Evolutionary conservation across 257 asterid species (phyloP), one percentile per base, ranked within the genome.

Genomic region (Lithospermum erythrorhizon): DNA sequence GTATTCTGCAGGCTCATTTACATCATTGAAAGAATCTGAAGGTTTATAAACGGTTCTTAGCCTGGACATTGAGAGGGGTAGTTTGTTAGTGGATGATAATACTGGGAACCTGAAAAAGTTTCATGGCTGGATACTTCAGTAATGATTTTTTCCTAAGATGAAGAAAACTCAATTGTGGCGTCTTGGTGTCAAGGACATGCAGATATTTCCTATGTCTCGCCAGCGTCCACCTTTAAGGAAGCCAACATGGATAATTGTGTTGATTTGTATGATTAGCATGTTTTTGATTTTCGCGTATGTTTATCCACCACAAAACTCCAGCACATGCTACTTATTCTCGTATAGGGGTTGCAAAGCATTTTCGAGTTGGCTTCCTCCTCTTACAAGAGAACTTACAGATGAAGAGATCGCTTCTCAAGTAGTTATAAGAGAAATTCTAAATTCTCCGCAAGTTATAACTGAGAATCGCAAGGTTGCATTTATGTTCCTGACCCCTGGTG

Each of bases 221-320:
- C 95, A 87, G 67, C 96, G 95, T 17, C 67, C 81, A 69, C 97
- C 83, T 58, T 63, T 80, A 62, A 83, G 76, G 80, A 93, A 89
- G 82, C 99, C 97, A 55, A 93, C 87, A 24, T 89, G 99, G 99
- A 89, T 93, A 65, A 82, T 93, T 24, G 74, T 89, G 47, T 72
- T 93, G 95, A 85, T 93, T 70, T 84, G 91, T 45, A 70, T 93
- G 74, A 94, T 93, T 63, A 78, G 96, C 74, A 72, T 93, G 84
- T 89, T 93, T 81, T 78, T 93, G 62, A 78, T 93, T 56, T 89
- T 84, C 59, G 97, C 95, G 53, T 93, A 93, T 68, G 80, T 89
- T 55, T 89, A 87, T 80, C 99, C 97, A 61, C 96, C 97, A 22
- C 86, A 78, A 57, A 82, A 69, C 63, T 87, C 95, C 55, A 78